A percentile compares a stretch with the other conserved stretches of the same genome.
phyloP scores from a whole-genome alignment of 805 yeast genomes.

The Lachancea mirantina region DNA sequence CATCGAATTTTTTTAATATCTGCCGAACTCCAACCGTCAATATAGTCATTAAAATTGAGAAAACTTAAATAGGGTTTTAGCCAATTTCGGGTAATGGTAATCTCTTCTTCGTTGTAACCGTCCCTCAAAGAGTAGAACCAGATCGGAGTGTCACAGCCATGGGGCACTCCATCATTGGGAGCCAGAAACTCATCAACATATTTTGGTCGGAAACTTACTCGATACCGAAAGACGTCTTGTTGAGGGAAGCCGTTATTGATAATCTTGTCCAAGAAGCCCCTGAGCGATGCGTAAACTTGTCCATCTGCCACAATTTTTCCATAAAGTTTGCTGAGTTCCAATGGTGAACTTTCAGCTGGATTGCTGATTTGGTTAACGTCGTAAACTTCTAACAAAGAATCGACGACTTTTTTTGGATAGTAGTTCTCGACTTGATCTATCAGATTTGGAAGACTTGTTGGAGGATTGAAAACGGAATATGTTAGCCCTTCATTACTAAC shows the following conservation, averaged over 20 bases:
- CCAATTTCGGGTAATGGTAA: slow-evolving; percentile 19
- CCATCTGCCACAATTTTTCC: slow-evolving; percentile 34
- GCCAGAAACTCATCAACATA: slow-evolving; percentile 18
- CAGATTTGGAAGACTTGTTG: slow-evolving; percentile 25
- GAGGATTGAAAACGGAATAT: slow-evolving; percentile 30
- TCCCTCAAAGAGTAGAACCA: slow-evolving; percentile 31
- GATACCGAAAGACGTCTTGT: slow-evolving; percentile 24
- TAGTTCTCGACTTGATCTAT: slow-evolving; percentile 31
- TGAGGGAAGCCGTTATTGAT: slow-evolving; percentile 10
- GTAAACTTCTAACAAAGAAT: slow-evolving; percentile 23
- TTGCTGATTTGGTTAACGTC: slow-evolving; percentile 12
- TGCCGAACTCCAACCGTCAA: slow-evolving; percentile 27
- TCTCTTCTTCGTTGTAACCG: slow-evolving; percentile 24
- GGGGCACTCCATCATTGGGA: slow-evolving; percentile 29
- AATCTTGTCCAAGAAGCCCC: slow-evolving; percentile 31
- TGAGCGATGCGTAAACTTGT: slow-evolving; percentile 33
- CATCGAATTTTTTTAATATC: slow-evolving; percentile 22
- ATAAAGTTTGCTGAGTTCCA: slow-evolving; percentile 21
- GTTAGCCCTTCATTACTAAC: slow-evolving; percentile 30
- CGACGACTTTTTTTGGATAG: slow-evolving; percentile 30
- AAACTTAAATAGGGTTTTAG: slow-evolving; percentile 28
- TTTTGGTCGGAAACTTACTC: slow-evolving; percentile 26
- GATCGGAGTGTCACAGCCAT: slow-evolving; percentile 30
- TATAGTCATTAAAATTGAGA: slow-evolving; percentile 18
- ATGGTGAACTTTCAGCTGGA: slow-evolving; percentile 6